A percentile compares a stretch with the other conserved stretches of the same genome.
Evolutionary conservation across 2,329 filamentous ascomycete genomes (phyloP).

Genomic region (Beauveria rudraprayagi): DNA sequence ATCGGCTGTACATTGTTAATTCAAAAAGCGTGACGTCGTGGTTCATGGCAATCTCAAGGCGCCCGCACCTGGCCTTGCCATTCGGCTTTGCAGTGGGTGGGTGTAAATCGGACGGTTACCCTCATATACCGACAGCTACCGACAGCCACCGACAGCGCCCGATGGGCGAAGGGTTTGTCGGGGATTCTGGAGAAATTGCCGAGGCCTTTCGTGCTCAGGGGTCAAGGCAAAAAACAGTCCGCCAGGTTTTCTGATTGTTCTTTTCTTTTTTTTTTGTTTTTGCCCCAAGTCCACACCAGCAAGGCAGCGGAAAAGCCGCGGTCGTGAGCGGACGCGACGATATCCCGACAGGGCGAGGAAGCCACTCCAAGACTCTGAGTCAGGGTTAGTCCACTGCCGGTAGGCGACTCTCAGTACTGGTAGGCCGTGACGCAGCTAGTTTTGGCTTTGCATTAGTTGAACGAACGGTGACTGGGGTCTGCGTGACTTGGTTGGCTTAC

Average conservation of each 20-base stretch:
- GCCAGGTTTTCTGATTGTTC: not conserved
- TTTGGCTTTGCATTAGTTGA: slow-evolving; percentile 4
- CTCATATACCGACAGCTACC: not conserved
- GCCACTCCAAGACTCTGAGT: not conserved
- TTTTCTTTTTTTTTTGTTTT: too few species aligned
- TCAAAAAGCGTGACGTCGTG: not conserved
- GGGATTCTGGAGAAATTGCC: not conserved
- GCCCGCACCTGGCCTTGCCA: not conserved
- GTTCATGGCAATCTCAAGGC: not conserved
- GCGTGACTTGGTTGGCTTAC: not conserved
- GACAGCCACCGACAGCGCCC: not conserved
- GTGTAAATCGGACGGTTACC: not conserved
- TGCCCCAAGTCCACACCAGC: not conserved
- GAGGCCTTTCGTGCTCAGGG: not conserved
- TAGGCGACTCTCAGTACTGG: not conserved
- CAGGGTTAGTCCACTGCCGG: not conserved
- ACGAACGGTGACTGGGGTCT: not conserved
- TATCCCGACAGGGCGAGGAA: not conserved
- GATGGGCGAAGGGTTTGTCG: not conserved
- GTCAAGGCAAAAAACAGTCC: not conserved
- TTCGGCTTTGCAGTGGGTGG: not conserved
- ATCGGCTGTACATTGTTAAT: not conserved
- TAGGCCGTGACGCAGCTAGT: not conserved
- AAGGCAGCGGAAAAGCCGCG: not conserved
- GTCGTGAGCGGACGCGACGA: not conserved